Conservation (phyloP, 2,329 filamentous ascomycete genomes). For the Fusarium chlamydosporum region DNA sequence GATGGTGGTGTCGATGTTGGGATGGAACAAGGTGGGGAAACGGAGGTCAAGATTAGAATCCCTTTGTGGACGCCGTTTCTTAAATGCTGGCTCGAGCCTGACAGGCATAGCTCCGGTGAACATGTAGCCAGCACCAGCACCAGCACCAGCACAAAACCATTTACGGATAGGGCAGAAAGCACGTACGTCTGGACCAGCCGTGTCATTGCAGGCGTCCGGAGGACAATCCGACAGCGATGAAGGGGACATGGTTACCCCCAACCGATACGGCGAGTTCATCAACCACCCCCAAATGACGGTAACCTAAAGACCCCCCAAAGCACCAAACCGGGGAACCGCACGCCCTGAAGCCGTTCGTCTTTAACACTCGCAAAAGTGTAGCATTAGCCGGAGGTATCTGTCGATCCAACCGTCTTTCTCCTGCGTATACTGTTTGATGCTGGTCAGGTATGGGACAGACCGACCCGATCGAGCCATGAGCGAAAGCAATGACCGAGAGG, state of each 20-base stretch:
- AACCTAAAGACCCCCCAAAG: conserved; percentile 41
- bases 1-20: conserved; percentile 52
- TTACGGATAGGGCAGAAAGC: conserved; percentile 18
- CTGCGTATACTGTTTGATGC: conserved; percentile 32
- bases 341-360: conserved; percentile 41
- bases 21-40: conserved; percentile 48
- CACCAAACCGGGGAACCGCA: conserved; percentile 46
- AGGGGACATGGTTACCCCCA: conserved; percentile 41
- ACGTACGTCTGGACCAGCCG: conserved; percentile 34
- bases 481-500: background rate
- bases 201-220: conserved; percentile 43
- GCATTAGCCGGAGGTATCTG: conserved; percentile 40
- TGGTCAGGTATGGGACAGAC: conserved; percentile 21
- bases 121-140: conserved; percentile 20
- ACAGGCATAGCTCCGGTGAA: conserved; percentile 29
- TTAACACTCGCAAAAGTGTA: background rate
- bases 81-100: conserved; percentile 41
- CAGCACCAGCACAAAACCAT: conserved; percentile 28
- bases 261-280: conserved; percentile 18
- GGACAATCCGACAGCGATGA: conserved; percentile 28
- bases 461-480: conserved; percentile 32
- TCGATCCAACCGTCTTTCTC: conserved; percentile 42
- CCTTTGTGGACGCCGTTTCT: conserved; percentile 43
- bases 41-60: conserved; percentile 46
- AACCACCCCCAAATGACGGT: conserved; percentile 45